Evolutionary conservation across 768 basidiomycete species (phyloP).

Genomic region (Phylloporus sp.): DNA sequence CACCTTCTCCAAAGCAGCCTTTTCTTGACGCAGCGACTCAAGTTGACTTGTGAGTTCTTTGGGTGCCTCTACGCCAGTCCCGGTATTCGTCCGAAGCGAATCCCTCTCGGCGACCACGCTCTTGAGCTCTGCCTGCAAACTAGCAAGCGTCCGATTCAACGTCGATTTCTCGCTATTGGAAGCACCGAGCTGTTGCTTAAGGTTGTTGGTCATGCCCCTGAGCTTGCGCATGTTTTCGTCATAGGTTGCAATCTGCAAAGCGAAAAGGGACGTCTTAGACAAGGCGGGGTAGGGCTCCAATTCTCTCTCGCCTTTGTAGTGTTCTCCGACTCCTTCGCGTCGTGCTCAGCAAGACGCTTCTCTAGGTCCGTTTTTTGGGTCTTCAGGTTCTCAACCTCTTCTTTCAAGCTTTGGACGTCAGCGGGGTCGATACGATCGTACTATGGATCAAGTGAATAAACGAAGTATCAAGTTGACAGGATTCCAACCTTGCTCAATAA

Average conservation of each 20-base stretch:
- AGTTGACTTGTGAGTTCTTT: constrained; percentile 34
- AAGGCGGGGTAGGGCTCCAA: neutral
- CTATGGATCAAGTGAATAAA: constrained; percentile 32
- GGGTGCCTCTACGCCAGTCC: constrained; percentile 15
- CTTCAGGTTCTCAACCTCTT: constrained; percentile 58
- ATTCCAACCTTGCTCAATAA: constrained; percentile 66
- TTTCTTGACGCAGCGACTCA: constrained; percentile 34
- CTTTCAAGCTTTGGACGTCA: constrained; percentile 74
- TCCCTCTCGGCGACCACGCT: constrained; percentile 28
- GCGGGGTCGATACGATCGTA: constrained; percentile 88
- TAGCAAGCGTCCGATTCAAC: constrained; percentile 25
- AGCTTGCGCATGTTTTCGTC: constrained; percentile 41
- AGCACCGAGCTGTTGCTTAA: constrained; percentile 23
- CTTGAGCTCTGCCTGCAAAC: constrained; percentile 27
- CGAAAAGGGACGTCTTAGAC: neutral
- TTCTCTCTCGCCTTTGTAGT: constrained; percentile 32
- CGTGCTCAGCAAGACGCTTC: constrained; percentile 27
- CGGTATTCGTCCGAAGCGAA: constrained; percentile 16
- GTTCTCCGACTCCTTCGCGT: constrained; percentile 27
- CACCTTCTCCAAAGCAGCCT: constrained; percentile 34
- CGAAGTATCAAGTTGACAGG: neutral
- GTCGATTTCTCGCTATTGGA: constrained; percentile 27
- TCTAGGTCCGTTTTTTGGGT: constrained; percentile 35
- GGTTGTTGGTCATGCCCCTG: constrained; percentile 23
- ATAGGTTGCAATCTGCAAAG: constrained; percentile 36